Conservation (phyloP, 2,329 filamentous ascomycete species). For the Scolecobasidium constrictum region DNA sequence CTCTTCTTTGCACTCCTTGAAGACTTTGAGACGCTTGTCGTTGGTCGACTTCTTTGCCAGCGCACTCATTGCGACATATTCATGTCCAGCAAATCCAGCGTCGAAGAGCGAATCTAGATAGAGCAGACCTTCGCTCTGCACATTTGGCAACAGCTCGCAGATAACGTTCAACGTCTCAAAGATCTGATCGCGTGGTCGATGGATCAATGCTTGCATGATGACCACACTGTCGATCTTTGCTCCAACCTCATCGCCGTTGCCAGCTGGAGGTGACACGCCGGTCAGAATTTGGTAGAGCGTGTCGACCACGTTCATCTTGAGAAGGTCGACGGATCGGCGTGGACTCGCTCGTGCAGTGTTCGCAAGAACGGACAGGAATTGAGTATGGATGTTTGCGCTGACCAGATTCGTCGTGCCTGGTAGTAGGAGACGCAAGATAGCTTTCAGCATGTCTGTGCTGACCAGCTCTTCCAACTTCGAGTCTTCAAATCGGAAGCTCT, state of each 20-base stretch:
- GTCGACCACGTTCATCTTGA: conserved; percentile 95
- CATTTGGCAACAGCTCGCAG: conserved; percentile 77
- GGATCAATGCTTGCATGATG: conserved; percentile 97
- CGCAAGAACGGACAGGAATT: conserved; percentile 84
- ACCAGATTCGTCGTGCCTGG: conserved; percentile 95
- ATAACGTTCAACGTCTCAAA: conserved; percentile 97
- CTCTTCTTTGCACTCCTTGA: conserved; percentile 74
- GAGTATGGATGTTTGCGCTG: conserved; percentile 86
- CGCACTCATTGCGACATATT: conserved; percentile 31
- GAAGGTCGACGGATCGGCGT: conserved; percentile 72
- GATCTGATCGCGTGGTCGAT: conserved; percentile 88
- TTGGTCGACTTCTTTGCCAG: conserved; percentile 49
- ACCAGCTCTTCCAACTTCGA: conserved; percentile 87
- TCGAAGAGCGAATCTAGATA: conserved; percentile 40
- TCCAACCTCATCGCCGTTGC: conserved; percentile 58
- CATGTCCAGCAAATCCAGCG: conserved; percentile 36
- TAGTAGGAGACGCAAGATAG: conserved; percentile 75
- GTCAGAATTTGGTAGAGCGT: conserved; percentile 96
- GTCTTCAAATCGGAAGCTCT: conserved; percentile 88
- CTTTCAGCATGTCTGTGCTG: conserved; percentile 73
- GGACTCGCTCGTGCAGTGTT: conserved; percentile 87
- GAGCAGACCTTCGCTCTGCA: conserved; percentile 47
- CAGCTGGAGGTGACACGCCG: conserved; percentile 80
- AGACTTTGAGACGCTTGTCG: conserved; percentile 70
- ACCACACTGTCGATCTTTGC: conserved; percentile 91